Percentiles rank a stretch among this genome's conserved stretches.
These are phyloP conservation scores for Prunus fruticosa DNA, from an alignment of 306 rosid species.

Conservation along the genomic window DNA sequence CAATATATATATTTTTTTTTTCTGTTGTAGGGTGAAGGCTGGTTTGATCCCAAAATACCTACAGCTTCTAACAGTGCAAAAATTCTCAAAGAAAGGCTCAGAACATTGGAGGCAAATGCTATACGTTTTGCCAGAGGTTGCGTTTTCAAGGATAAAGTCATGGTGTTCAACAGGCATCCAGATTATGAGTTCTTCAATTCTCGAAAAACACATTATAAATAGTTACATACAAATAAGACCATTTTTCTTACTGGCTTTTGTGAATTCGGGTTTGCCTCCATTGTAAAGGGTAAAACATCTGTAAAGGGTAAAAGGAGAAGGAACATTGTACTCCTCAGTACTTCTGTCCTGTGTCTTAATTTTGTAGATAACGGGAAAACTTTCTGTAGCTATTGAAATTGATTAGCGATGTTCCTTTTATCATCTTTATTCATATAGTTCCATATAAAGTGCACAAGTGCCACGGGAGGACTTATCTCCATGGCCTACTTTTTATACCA, in stretches of 20 bases:
- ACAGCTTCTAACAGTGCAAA: constrained; percentile 6
- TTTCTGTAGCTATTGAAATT: background rate
- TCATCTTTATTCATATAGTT: background rate
- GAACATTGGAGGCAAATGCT: constrained; percentile 14
- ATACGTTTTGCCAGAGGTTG: constrained; percentile 19
- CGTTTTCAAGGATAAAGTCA: constrained; percentile 15
- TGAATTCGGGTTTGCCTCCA: background rate
- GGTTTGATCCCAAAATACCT: constrained; percentile 23
- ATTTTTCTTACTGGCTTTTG: background rate
- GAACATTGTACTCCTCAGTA: background rate
- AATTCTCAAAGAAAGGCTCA: constrained; percentile 19
- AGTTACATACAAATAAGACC: background rate
- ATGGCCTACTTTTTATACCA: background rate
- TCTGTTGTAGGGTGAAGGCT: constrained; percentile 19
- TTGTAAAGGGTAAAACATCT: constrained; percentile 4
- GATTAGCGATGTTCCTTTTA: constrained; percentile 5
- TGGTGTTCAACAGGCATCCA: constrained; percentile 18
- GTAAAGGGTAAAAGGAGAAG: background rate
- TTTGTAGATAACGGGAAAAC: background rate
- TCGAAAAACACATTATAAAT: constrained; percentile 6
- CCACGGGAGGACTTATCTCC: background rate
- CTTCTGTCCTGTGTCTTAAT: background rate
- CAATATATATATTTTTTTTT: background rate
- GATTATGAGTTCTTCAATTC: constrained; percentile 27
- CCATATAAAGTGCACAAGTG: background rate